Evolutionary conservation across 1,284 basidiomycete species (phyloP), one percentile per base, ranked within the genome.

Genomic region (Clitocybe nebularis): DNA sequence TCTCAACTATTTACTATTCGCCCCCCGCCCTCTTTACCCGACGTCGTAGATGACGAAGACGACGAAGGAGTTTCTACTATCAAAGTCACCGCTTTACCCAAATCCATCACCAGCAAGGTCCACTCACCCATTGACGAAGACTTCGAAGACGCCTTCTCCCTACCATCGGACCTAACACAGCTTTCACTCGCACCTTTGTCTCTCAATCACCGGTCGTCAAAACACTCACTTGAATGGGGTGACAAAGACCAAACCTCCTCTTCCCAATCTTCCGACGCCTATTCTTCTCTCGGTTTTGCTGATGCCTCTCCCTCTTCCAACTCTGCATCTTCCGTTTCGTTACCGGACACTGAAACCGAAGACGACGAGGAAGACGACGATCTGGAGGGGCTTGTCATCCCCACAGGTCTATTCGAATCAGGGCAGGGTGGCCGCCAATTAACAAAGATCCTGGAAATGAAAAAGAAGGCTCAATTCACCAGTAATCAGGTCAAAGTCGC

Each of bases 51-150:
- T 32, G 77, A 84, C 24, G 76, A 79, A n/a, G 84, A 84, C 25
- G 84, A 86, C 30, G 86, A 87, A 59, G 82, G 86, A 28, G 75
- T 85, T 5, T 88, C 84, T 13, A 87, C 84, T 24, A 89, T 88
- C 66, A 88, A 88, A 61, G 77, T 79, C 37, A 66, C 77, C 16
- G 74, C 72, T 21, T 67, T 81, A 17, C 68, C 74, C 35, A 70
- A 69, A 43, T 45, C 54, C 54, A 25, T 53, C 49, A n/a, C 54
- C 42, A 57, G 66, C 46, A 42, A 61, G 44, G 41, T 55, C 16
- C 53, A 65, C 42, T 54, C 66, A 9, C 60, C 68, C 38, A 69
- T 77, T 51, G 81, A 84, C 43, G 84, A 85, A 47, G 83, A 86
- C 51, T 77, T 88, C 49, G 85, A 88, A 60, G 75, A 77, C 45